These are phyloP conservation scores for Kluyveromyces dobzhanskii DNA, from an alignment of 805 yeast genomes.

Conservation along the genomic window DNA sequence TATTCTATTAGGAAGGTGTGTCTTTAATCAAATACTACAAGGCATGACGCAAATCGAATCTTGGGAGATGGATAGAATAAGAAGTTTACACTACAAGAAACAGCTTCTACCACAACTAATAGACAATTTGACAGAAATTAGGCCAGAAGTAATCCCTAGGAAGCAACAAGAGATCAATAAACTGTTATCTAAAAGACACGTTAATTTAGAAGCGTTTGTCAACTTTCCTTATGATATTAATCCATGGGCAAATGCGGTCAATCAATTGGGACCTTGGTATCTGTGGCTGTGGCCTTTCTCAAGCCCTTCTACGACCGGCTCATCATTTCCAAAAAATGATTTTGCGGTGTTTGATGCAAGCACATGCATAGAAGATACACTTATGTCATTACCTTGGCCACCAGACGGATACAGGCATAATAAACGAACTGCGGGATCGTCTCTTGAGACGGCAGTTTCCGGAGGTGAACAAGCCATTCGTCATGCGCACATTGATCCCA, in stretches of 20 bases:
- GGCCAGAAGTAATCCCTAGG: constrained; percentile 11
- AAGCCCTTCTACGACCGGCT: constrained; percentile 51
- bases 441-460: constrained; percentile 13
- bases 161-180: constrained; percentile 12
- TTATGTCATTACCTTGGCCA: constrained; percentile 81
- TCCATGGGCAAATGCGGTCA: constrained; percentile 41
- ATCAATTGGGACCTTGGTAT: constrained; percentile 53
- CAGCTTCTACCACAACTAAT: constrained; percentile 39
- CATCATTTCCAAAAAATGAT: constrained; percentile 48
- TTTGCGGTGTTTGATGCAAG: constrained; percentile 30
- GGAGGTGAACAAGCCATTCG: constrained; percentile 29
- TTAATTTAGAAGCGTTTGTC: constrained; percentile 54
- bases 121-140: constrained; percentile 39
- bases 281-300: constrained; percentile 71
- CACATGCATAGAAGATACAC: constrained; percentile 37
- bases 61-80: constrained; percentile 87
- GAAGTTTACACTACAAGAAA: constrained; percentile 49
- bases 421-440: constrained; percentile 14
- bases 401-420: constrained; percentile 58
- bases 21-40: constrained; percentile 41
- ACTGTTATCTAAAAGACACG: constrained; percentile 13
- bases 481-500: constrained; percentile 27
- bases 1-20: constrained; percentile 52
- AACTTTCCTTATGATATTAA: constrained; percentile 79
- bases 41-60: constrained; percentile 87